Percentiles rank a stretch among this genome's conserved stretches.
Conservation (phyloP, 1,139 yeast genomes). For the Geotrichum candidum region DNA sequence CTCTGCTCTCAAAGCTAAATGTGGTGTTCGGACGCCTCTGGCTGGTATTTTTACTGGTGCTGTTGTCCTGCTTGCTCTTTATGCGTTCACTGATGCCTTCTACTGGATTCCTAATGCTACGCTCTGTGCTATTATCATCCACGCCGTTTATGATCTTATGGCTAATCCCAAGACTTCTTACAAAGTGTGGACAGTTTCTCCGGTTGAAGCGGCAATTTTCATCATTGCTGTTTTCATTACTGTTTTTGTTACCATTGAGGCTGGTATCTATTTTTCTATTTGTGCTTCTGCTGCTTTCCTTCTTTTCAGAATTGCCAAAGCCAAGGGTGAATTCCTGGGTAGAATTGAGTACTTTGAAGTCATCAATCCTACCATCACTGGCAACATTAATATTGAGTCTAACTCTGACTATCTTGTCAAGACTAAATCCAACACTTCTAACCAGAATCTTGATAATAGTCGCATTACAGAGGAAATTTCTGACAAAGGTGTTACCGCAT, state of each 20-base stretch:
- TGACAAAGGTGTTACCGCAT: background rate
- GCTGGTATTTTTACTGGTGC: conserved; percentile 89
- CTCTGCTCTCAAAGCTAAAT: conserved; percentile 88
- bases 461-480: background rate
- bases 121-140: conserved; percentile 80
- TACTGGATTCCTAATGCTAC: conserved; percentile 51
- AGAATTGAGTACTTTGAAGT: conserved; percentile 42
- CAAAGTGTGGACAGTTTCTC: conserved; percentile 69
- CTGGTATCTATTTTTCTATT: conserved; percentile 85
- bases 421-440: background rate
- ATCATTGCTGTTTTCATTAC: conserved; percentile 71
- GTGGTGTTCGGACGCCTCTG: conserved; percentile 92
- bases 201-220: conserved; percentile 73
- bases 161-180: conserved; percentile 66
- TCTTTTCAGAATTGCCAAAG: conserved; percentile 69
- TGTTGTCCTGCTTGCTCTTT: conserved; percentile 80
- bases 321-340: conserved; percentile 80
- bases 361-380: conserved; percentile 44
- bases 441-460: background rate
- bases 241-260: conserved; percentile 75
- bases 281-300: conserved; percentile 75
- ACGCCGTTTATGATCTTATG: conserved; percentile 83
- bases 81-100: conserved; percentile 44
- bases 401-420: background rate
- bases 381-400: background rate